Conservation (phyloP, 495 filamentous ascomycete genomes). For the Hypoxylon fuscum region DNA sequence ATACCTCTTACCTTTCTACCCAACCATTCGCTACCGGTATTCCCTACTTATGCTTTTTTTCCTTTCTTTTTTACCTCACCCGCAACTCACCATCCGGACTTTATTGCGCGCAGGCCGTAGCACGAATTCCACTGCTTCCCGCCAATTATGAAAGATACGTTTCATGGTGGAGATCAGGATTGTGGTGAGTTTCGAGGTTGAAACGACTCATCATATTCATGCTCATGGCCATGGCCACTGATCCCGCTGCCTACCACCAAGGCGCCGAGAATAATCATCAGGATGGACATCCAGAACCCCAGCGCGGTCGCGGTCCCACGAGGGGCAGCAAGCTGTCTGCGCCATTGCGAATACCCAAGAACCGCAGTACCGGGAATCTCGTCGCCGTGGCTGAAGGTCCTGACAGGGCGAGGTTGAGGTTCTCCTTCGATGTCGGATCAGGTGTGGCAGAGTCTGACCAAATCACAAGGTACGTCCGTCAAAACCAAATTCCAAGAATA, state of each 20-base stretch:
- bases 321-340: conserved; percentile 46
- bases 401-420: conserved; percentile 58
- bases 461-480: conserved; percentile 60
- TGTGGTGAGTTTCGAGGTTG: conserved; percentile 52
- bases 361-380: conserved; percentile 70
- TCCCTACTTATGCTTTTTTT: conserved; percentile 16
- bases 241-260: conserved; percentile 43
- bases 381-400: conserved; percentile 52
- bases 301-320: conserved; percentile 40
- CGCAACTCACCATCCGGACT: conserved; percentile 5
- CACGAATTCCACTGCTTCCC: conserved; percentile 33
- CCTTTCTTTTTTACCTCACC: conserved; percentile 11
- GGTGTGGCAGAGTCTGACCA: conserved; percentile 60
- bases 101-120: conserved; percentile 34
- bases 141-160: conserved; percentile 61
- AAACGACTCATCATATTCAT: conserved; percentile 26
- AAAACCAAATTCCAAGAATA: conserved; percentile 17
- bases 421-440: conserved; percentile 64
- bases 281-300: conserved; percentile 46
- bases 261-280: conserved; percentile 55
- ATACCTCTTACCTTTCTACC: conserved; percentile 1
- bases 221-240: conserved; percentile 27
- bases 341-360: conserved; percentile 65
- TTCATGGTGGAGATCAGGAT: conserved; percentile 56
- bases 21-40: background rate